Evolutionary conservation across 805 yeast species (phyloP), one percentile per base, ranked within the genome.

Genomic region (Yamadazyma scolyti): DNA sequence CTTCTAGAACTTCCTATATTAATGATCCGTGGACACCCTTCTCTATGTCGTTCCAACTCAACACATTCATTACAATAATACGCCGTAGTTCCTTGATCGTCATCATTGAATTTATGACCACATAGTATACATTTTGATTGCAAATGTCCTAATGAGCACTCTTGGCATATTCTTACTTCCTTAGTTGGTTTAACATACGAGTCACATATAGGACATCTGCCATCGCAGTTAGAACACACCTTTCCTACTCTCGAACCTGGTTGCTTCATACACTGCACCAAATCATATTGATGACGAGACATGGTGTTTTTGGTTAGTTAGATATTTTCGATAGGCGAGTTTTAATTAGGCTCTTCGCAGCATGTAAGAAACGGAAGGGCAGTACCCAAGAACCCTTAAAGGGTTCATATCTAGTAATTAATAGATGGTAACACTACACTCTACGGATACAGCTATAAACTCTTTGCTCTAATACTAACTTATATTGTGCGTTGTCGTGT

Each of bases 221-320:
- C 97, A 51, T 89, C 96, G 54, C 97, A 89, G 52, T 73, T 83
- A 19, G 75, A 78, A 48, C 97, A 89, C 3, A 89, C 64, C 30
- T 68, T 61, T 1, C 95, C 97, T 4, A 74, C 53, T 11, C 63
- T 58, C 0, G 77, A 71, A 1, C 97, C 97, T 1, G 96, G 87
- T 46, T 77, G 93, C 51, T 82, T 84, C 71, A 83, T 63, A 51
- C 97, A 89, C 63, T 81, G 77, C 2, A 83, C 73, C 16, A 88
- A 68, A 51, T 89, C 97, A 30, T 79, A 77, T 56, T 88, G 95
- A 56, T 88, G 96, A 33, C 93, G 79, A 3, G 95, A 85, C 96
- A 88, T 87, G n/a, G n/a, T n/a, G n/a, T n/a, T n/a, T n/a, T n/a
- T n/a, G n/a, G n/a, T n/a, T n/a, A n/a, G n/a, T n/a, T n/a, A n/a